Evolutionary conservation across 2,329 filamentous ascomycete genomes (phyloP), one percentile per base, ranked within the genome.

Genomic region (Verticillium nonalfalfae): DNA sequence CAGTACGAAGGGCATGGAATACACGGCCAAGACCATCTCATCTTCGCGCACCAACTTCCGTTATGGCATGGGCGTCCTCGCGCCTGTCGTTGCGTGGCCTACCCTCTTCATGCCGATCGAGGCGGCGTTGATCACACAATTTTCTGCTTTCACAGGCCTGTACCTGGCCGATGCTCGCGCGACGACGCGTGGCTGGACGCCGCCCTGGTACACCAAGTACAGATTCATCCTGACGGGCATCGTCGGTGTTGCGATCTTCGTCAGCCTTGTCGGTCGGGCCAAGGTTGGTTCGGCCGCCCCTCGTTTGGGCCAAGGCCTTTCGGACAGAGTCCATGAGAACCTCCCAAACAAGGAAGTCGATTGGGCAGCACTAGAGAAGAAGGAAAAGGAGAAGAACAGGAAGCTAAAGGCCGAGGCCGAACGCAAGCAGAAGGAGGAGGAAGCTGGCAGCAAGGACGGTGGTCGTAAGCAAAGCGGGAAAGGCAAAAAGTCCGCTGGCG

Each of bases 221-320:
- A 91, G 94, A 38, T 97, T 97, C 75, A 88, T 96, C 9, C 81
- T 97, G 68, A 97, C 94, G 2, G 94, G 93, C 73, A 84, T 97
- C 63, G 93, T 97, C 34, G 93, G 94, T 45, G 80, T 85, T 54
- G 88, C 90, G 65, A 94, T 97, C 67, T 86, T 95, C 52, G 78
- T 91, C 67, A 94, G 86, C 65, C 79, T 97, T 66, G 84, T 97
- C 65, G 92, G 91, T 50, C 87, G 93, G 64, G 90, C 93, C 69
- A 89, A 93, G 77, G 87, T 96, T 67, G 81, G 77, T 59, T 73
- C 74, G 15, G 72, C 70, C 4, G 68, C 69, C 36, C 70, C 73
- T 9, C 70, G 72, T 18, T 69, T 76, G 39, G 72, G 71, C 7
- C 64, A 67, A 26, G 75, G 75, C 1, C 60, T 82, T 56, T 66